Conservation (phyloP, 2,329 filamentous ascomycete species). For the Aspergillus aculeatus region DNA sequence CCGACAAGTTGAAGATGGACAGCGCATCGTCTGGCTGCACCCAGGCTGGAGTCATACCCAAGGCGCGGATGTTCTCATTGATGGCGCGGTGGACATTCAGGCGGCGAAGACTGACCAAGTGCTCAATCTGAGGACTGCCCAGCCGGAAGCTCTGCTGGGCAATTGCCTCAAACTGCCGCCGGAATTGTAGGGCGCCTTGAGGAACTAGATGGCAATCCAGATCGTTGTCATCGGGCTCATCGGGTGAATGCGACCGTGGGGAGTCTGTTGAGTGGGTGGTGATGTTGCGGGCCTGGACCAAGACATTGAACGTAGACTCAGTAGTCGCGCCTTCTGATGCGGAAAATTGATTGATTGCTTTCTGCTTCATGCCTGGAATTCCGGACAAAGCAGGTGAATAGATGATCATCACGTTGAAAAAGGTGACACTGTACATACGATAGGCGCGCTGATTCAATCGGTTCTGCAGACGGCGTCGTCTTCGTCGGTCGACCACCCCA, state of each 20-base stretch:
- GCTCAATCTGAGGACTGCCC: slow-evolving; percentile 5
- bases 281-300: no score
- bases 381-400: no score
- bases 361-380: not conserved
- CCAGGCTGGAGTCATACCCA: slow-evolving; percentile 25
- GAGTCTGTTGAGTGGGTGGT: no score
- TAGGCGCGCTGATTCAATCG: slow-evolving; percentile 28
- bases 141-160: not conserved
- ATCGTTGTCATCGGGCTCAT: not conserved
- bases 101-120: slow-evolving; percentile 34
- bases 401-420: no score
- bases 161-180: slow-evolving; percentile 7
- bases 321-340: no score
- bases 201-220: slow-evolving; percentile 7
- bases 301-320: no score
- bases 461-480: slow-evolving; percentile 29
- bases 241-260: no score
- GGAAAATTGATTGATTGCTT: no score
- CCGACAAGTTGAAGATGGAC: slow-evolving; percentile 23
- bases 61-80: slow-evolving; percentile 26
- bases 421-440: slow-evolving; percentile 11
- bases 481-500: slow-evolving; percentile 22
- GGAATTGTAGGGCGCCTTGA: slow-evolving; percentile 7
- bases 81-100: slow-evolving; percentile 39
- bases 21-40: slow-evolving; percentile 24